Conservation (phyloP, 2,329 filamentous ascomycete genomes). For the Sclerotinia glacialis region DNA sequence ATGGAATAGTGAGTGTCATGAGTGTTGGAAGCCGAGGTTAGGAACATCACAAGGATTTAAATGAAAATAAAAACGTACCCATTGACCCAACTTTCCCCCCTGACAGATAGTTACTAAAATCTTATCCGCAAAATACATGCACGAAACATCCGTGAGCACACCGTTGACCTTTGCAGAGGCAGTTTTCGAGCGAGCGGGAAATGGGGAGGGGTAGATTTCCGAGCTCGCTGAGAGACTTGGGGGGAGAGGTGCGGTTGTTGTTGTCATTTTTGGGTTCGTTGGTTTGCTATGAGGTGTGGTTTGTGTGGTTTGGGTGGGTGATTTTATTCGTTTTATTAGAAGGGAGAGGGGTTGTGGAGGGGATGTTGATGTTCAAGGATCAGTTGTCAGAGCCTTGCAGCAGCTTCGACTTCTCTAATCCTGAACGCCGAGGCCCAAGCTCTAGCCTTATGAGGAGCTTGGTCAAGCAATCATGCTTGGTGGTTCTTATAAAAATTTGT, state of each 20-base stretch:
- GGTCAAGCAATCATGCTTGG: background rate
- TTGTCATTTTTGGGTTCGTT: background rate
- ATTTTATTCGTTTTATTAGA: background rate
- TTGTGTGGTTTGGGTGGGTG: background rate
- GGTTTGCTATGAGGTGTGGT: background rate
- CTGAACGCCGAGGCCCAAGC: background rate
- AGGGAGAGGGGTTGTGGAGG: background rate
- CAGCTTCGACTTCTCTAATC: background rate
- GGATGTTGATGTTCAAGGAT: background rate
- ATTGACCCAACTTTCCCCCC: constrained; percentile 81
- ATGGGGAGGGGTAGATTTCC: constrained; percentile 29
- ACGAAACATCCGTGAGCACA: constrained; percentile 67
- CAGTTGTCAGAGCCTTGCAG: constrained; percentile 9
- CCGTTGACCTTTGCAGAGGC: constrained; percentile 64
- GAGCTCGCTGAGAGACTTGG: background rate
- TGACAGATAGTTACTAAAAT: constrained; percentile 88
- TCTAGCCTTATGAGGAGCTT: background rate
- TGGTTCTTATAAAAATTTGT: background rate
- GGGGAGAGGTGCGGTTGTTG: background rate
- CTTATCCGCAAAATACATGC: constrained; percentile 79
- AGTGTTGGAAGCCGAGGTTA: no score
- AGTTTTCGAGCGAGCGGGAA: constrained; percentile 35
- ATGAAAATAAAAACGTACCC: constrained; percentile 68
- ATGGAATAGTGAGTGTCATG: no score
- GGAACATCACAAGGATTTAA: no score